Evolutionary conservation across 2,329 filamentous ascomycete genomes (phyloP).

Genomic region (Xylariaceae sp.): DNA sequence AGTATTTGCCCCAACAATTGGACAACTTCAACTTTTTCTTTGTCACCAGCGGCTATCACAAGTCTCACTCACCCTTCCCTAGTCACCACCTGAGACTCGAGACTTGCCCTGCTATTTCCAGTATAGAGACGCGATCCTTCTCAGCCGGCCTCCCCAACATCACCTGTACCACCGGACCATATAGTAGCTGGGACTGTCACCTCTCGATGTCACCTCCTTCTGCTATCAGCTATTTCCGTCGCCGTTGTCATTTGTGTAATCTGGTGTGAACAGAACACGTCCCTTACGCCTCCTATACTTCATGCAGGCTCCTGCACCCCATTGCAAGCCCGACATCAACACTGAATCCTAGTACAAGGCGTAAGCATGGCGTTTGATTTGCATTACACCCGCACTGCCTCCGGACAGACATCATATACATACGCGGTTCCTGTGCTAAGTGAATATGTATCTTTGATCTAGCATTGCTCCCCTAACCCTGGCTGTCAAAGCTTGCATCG

Average conservation of each 20-base stretch:
- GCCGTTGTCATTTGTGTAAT: neutral
- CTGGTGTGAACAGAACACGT: neutral
- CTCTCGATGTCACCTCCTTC: no score
- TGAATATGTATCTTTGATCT: constrained; percentile 14
- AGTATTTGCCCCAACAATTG: no score
- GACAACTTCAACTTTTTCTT: no score
- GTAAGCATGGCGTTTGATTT: neutral
- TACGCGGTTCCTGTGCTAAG: neutral
- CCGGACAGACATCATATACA: constrained; percentile 1
- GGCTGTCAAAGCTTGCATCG: constrained; percentile 13
- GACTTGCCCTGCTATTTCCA: neutral
- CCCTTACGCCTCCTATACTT: neutral
- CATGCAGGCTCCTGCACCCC: neutral
- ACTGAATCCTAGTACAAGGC: neutral
- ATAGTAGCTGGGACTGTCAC: no score
- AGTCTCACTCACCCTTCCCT: no score
- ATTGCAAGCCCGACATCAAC: neutral
- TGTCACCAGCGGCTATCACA: no score
- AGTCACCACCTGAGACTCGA: neutral
- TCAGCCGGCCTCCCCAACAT: no score
- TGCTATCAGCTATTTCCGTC: neutral
- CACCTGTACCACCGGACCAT: no score
- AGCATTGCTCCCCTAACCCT: neutral
- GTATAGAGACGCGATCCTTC: neutral
- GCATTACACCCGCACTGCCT: neutral